Evolutionary conservation across 225 moss, liverwort and hornwort species (phyloP).

Genomic region (Polytrichum formosum): DNA sequence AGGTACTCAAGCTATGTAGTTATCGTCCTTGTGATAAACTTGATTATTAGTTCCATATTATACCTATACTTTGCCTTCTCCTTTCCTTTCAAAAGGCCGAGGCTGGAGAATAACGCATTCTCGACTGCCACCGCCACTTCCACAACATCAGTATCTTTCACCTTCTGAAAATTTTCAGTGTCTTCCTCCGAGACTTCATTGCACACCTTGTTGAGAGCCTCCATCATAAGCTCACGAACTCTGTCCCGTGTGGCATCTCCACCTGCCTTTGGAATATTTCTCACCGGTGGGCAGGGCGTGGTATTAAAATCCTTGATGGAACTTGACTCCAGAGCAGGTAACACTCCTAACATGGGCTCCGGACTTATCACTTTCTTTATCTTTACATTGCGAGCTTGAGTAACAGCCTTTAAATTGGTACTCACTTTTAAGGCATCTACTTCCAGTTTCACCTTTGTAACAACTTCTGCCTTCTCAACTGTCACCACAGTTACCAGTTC

Average conservation of each 20-base stretch:
- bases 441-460: slow-evolving; percentile 20
- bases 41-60: too few relatives aligned
- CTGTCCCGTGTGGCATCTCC: slow-evolving; percentile 54
- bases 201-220: slow-evolving; percentile 60
- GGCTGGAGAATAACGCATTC: slow-evolving; percentile 49
- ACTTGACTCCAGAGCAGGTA: neutral
- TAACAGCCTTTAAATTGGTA: slow-evolving; percentile 15
- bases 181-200: slow-evolving; percentile 42
- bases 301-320: slow-evolving; percentile 22
- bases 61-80: slow-evolving; percentile 55
- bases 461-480: slow-evolving; percentile 24
- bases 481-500: slow-evolving; percentile 14
- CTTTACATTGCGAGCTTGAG: slow-evolving; percentile 21
- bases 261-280: slow-evolving; percentile 46
- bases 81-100: slow-evolving; percentile 59
- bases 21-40: too few relatives aligned
- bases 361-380: slow-evolving; percentile 25
- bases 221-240: slow-evolving; percentile 57
- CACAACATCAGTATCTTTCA: slow-evolving; percentile 26
- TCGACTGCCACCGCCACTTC: slow-evolving; percentile 61
- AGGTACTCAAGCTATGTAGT: too few relatives aligned
- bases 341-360: slow-evolving; percentile 4
- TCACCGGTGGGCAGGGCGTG: slow-evolving; percentile 4
- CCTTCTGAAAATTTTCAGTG: slow-evolving; percentile 12
- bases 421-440: slow-evolving; percentile 42